phyloP scores from a whole-genome alignment of 345 rosid genomes.

The Pugionium dolabratum region DNA sequence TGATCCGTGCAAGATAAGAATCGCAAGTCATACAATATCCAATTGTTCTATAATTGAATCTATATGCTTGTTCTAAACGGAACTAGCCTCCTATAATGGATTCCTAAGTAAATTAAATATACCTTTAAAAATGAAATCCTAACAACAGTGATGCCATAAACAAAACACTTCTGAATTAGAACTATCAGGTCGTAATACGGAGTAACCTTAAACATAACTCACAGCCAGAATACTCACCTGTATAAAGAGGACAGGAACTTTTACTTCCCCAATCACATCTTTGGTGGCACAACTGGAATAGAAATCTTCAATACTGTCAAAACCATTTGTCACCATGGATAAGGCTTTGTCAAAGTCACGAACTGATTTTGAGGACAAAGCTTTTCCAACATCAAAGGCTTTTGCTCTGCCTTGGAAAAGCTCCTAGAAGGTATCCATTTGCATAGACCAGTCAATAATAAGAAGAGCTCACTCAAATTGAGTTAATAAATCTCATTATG shows the following conservation, averaged over 20 bases:
- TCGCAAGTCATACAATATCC: constrained; percentile 13
- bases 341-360: constrained; percentile 88
- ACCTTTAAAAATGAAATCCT: constrained; percentile 18
- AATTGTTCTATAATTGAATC: background rate
- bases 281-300: constrained; percentile 76
- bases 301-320: constrained; percentile 71
- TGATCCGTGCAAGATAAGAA: constrained; percentile 18
- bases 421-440: constrained; percentile 52
- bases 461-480: constrained; percentile 19
- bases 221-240: constrained; percentile 54
- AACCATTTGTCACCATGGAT: constrained; percentile 86
- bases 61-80: constrained; percentile 9
- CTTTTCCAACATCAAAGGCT: constrained; percentile 82
- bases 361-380: constrained; percentile 72
- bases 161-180: constrained; percentile 10
- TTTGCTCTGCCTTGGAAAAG: constrained; percentile 83
- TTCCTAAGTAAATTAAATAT: constrained; percentile 5
- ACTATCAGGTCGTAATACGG: constrained; percentile 7
- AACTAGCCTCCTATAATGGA: constrained; percentile 3
- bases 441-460: constrained; percentile 31
- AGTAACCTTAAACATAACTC: constrained; percentile 17
- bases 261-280: constrained; percentile 63
- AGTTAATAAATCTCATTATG: constrained; percentile 3
- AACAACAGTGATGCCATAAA: constrained; percentile 6
- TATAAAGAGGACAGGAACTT: constrained; percentile 90